Percentiles rank a stretch among this genome's conserved stretches.
Evolutionary conservation across 345 rosid species (phyloP).

Genomic region (Brassica nigra): DNA sequence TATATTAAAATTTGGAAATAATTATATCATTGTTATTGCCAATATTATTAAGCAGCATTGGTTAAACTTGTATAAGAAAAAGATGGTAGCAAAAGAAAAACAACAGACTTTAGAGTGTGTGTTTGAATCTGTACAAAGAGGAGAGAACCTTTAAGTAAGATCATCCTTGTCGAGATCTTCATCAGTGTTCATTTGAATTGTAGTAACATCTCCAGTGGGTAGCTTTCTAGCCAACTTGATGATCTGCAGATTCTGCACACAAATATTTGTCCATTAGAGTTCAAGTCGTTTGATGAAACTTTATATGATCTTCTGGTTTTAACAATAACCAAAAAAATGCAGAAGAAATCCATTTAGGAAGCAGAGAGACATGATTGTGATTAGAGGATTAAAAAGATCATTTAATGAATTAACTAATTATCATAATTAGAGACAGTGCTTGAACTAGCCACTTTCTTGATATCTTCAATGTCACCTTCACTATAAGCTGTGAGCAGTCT

Average conservation of each 20-base stretch:
- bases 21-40: not conserved
- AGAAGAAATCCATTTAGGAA: conserved; percentile 10
- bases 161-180: conserved; percentile 82
- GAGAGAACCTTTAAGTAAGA: conserved; percentile 56
- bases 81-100: not conserved
- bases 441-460: conserved; percentile 72
- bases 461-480: conserved; percentile 89
- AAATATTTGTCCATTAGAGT: conserved; percentile 20
- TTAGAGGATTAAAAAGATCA: not conserved
- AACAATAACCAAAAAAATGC: conserved; percentile 11
- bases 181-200: conserved; percentile 44
- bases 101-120: not conserved
- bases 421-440: conserved; percentile 80
- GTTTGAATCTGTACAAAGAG: conserved; percentile 14
- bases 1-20: not conserved
- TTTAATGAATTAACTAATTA: conserved; percentile 50
- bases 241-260: conserved; percentile 65
- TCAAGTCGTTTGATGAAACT: not conserved
- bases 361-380: not conserved
- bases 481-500: conserved; percentile 78
- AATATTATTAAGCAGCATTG: not conserved
- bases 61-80: not conserved
- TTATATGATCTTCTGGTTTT: not conserved
- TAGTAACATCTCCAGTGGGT: conserved; percentile 83
- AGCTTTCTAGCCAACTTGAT: conserved; percentile 87